Base-by-base conservation (phyloP, 1,284 basidiomycete genomes). In the Cutaneotrichosporon sp. region DNA sequence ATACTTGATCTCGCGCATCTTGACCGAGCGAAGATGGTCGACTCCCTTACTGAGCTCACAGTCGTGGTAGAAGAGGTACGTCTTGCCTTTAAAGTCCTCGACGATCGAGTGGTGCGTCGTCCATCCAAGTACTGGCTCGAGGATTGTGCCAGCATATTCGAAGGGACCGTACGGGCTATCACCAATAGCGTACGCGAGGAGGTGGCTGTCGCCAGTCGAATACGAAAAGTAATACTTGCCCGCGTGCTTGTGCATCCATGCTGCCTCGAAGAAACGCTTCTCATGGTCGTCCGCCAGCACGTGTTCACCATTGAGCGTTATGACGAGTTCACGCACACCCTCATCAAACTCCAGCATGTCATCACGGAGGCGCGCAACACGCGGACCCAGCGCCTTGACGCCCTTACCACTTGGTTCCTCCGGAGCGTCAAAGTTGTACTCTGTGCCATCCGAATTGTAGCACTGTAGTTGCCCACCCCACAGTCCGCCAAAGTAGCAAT, bases 391-490 rank as follows among this genome's bases (percentile, higher is more conserved):
- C 10, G 74, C 74, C 8, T 40, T 56, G 13, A 70, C 69, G 18
- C 72, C 70, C 6, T 55, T 26, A 2, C 72, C 75, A 5, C 21
- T 38, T 0, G 71, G 73, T 63, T 76, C 75, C 46, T 73, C 64
- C 1, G 73, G 73, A 4, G 66, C 72, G 38, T 62, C 26, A 0
- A 56, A 51, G 57, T 74, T 70, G 60, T 68, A 76, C n/a, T 57
- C 40, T 0, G 59, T 61, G 16, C 71, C 72, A 26, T 65, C 63
- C 2, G 63, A 47, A 32, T 68, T 66, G 64, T 72, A 75, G 57
- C 71, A 69, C 66, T 76, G 74, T 10, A 77, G 66, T 65, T 77
- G 75, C 13, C 75, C 76, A 13, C 75, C 76, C 74, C 76, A 76
- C 32, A 77, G 68, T 0, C 74, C 74, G 36, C 76, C 75, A 61